Conservation (phyloP, 306 rosid genomes). For the Calophaca sinica region DNA sequence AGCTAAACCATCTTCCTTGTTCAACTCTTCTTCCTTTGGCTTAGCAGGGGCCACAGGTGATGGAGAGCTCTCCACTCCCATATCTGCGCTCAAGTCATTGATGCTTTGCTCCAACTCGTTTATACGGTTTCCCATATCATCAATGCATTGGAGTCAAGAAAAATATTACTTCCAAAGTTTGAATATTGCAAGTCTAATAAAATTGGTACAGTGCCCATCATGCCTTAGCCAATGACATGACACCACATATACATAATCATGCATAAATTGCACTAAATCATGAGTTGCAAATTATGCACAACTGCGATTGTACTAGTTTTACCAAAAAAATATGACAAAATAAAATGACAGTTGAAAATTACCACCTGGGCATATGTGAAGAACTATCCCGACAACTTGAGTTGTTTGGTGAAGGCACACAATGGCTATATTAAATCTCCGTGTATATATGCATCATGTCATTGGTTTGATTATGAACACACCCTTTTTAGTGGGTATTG, state of each 20-base stretch:
- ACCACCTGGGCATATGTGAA: neutral
- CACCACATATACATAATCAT: neutral
- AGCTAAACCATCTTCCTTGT: constrained; percentile 72
- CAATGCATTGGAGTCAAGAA: constrained; percentile 78
- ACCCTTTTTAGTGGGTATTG: constrained; percentile 8
- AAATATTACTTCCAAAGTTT: constrained; percentile 44
- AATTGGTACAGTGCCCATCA: constrained; percentile 36
- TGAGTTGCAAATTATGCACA: constrained; percentile 20
- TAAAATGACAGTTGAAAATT: neutral
- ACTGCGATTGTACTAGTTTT: constrained; percentile 5
- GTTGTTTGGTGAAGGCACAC: neutral
- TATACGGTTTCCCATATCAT: constrained; percentile 95
- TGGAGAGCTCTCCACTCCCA: constrained; percentile 92
- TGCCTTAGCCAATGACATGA: constrained; percentile 27
- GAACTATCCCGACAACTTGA: constrained; percentile 6
- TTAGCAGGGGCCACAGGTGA: constrained; percentile 63
- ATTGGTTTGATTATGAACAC: neutral
- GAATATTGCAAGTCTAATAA: constrained; percentile 11
- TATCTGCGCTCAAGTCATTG: constrained; percentile 82
- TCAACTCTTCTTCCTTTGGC: constrained; percentile 60
- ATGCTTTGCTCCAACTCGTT: constrained; percentile 95
- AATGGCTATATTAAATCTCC: neutral
- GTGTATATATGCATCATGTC: constrained; percentile 20
- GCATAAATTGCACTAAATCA: neutral
- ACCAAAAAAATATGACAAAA: neutral